Conservation (phyloP, 2,329 filamentous ascomycete species). For the Dothideomycetes sp. region DNA sequence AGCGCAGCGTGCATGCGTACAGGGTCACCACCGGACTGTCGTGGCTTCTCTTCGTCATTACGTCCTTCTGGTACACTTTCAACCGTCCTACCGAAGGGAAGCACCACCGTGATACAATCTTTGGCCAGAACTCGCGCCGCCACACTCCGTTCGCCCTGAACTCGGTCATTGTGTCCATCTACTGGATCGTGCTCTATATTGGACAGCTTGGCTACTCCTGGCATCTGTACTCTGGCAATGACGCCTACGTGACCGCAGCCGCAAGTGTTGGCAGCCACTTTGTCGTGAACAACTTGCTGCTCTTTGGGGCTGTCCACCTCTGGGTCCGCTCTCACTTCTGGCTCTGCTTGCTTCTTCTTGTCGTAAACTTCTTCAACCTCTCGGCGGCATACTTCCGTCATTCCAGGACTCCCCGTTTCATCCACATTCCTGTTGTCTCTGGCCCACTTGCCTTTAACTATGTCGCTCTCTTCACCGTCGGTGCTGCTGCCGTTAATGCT, state of each 20-base stretch:
- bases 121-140: slow-evolving; percentile 58
- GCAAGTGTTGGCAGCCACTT: slow-evolving; percentile 75
- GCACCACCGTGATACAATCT: slow-evolving; percentile 50
- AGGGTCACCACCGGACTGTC: slow-evolving; percentile 63
- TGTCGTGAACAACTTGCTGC: slow-evolving; percentile 73
- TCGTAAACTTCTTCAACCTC: slow-evolving; percentile 76
- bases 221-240: slow-evolving; percentile 61
- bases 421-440: slow-evolving; percentile 65
- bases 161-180: slow-evolving; percentile 51
- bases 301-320: slow-evolving; percentile 72
- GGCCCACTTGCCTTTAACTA: slow-evolving; percentile 80
- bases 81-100: slow-evolving; percentile 52
- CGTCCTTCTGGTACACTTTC: slow-evolving; percentile 64
- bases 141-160: slow-evolving; percentile 68
- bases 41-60: slow-evolving; percentile 63
- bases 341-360: slow-evolving; percentile 63
- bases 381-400: slow-evolving; percentile 63
- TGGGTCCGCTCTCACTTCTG: slow-evolving; percentile 68
- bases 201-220: slow-evolving; percentile 66
- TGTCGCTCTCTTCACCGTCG: slow-evolving; percentile 80
- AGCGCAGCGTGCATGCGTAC: slow-evolving; percentile 55
- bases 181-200: slow-evolving; percentile 68
- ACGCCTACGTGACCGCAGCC: slow-evolving; percentile 54
- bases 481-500: slow-evolving; percentile 67
- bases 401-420: slow-evolving; percentile 53